A percentile compares a stretch with the other conserved stretches of the same genome.
Conservation (phyloP, 208 protist genomes). For the Leishmania turanica region DNA sequence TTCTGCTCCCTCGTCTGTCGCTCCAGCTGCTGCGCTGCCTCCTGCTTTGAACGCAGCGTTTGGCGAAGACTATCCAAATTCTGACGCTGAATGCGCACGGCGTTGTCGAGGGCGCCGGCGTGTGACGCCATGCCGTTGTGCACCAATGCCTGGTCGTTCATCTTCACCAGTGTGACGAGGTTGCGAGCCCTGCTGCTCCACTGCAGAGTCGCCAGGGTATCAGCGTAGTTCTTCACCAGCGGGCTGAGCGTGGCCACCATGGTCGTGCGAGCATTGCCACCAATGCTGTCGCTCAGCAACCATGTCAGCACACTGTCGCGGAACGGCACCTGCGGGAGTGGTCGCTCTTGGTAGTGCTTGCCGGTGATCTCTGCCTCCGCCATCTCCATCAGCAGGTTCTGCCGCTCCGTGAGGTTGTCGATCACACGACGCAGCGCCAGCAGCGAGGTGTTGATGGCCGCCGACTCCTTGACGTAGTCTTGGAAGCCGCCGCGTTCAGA, state of each 20-base stretch:
- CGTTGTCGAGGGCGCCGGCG: slow-evolving; percentile 74
- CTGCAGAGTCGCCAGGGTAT: slow-evolving; percentile 90
- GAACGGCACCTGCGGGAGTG: slow-evolving; percentile 90
- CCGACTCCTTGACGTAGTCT: slow-evolving; percentile 91
- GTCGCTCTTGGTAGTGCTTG: slow-evolving; percentile 49
- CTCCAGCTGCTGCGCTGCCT: slow-evolving; percentile 58
- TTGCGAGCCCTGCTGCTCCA: slow-evolving; percentile 91
- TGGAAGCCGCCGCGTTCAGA: slow-evolving; percentile 91
- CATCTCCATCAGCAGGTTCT: slow-evolving; percentile 92
- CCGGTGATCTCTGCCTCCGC: slow-evolving; percentile 75
- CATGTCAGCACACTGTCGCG: slow-evolving; percentile 90
- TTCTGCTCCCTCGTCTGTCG: slow-evolving; percentile 44
- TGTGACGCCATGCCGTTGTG: slow-evolving; percentile 68
- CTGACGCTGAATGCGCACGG: slow-evolving; percentile 78
- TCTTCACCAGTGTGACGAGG: slow-evolving; percentile 87
- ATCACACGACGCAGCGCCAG: slow-evolving; percentile 86
- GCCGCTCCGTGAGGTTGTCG: slow-evolving; percentile 87
- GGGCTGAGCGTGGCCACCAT: slow-evolving; percentile 93
- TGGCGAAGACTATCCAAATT: slow-evolving; percentile 85
- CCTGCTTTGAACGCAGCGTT: slow-evolving; percentile 72
- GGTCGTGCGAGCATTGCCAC: slow-evolving; percentile 90
- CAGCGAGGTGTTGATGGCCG: slow-evolving; percentile 91
- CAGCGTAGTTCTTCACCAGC: slow-evolving; percentile 87
- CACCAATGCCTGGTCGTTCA: slow-evolving; percentile 84
- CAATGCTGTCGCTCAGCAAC: slow-evolving; percentile 92